Percentiles rank a stretch among this genome's conserved stretches.
phyloP scores from a whole-genome alignment of 139 green algal species.

The Dunaliella primolecta region DNA sequence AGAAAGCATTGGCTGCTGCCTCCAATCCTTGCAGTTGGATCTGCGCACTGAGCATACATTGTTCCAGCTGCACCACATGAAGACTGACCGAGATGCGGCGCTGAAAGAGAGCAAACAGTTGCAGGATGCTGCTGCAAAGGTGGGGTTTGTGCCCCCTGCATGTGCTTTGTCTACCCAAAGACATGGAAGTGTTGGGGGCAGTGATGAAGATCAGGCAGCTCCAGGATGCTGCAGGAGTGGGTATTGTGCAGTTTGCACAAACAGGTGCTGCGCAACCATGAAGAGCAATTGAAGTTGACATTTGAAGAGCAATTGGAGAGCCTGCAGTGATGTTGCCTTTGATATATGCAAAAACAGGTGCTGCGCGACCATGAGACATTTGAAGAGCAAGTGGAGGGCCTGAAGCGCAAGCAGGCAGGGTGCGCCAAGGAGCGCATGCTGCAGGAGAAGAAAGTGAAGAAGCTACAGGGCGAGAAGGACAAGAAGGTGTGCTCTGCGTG shows the following conservation, averaged over 20 bases:
- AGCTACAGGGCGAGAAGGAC: constrained; percentile 60
- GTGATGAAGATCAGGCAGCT: too few species aligned
- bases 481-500: constrained; percentile 48
- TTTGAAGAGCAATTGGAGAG: too few species aligned
- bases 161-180: too few species aligned
- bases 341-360: constrained; percentile 15
- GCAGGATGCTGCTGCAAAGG: constrained; percentile 3
- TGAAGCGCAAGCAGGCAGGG: constrained; percentile 19
- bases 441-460: constrained; percentile 72
- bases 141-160: too few species aligned
- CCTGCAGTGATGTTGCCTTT: too few species aligned
- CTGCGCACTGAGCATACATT: constrained; percentile 59
- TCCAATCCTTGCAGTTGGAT: constrained; percentile 16
- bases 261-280: too few species aligned
- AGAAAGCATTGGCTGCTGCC: too few species aligned
- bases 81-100: constrained; percentile 42
- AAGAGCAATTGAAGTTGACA: too few species aligned
- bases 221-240: too few species aligned
- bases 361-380: constrained; percentile 1
- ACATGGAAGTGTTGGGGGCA: too few species aligned
- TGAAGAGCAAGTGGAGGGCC: constrained; percentile 30
- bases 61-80: constrained; percentile 79
- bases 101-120: constrained; percentile 15
- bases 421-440: constrained; percentile 30
- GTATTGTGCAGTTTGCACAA: too few species aligned